Evolutionary conservation across 805 yeast genomes (phyloP).

Genomic region (Candida coleopterorum): DNA sequence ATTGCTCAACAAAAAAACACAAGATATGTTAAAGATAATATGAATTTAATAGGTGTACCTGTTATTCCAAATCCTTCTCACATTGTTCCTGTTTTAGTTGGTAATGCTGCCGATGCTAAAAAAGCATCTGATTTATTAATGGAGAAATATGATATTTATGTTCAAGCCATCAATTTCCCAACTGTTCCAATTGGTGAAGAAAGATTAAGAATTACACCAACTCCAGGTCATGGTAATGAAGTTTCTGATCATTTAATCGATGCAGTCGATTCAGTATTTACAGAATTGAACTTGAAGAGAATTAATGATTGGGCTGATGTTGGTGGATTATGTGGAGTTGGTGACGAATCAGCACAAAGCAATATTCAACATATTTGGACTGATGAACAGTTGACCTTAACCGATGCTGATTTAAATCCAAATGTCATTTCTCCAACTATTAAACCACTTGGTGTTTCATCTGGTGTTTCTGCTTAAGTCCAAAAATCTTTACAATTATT

Average conservation of each 20-base stretch:
- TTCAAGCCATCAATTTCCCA: constrained; percentile 98
- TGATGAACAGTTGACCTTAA: constrained; percentile 63
- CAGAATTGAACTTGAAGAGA: constrained; percentile 67
- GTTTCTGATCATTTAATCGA: constrained; percentile 70
- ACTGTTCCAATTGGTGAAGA: constrained; percentile 96
- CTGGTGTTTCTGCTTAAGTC: constrained; percentile 43
- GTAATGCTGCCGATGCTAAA: constrained; percentile 91
- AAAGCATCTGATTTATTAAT: constrained; percentile 85
- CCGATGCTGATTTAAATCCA: constrained; percentile 58
- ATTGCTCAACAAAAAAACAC: constrained; percentile 81
- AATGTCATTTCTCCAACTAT: constrained; percentile 64
- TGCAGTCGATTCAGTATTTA: constrained; percentile 79
- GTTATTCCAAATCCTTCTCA: constrained; percentile 97
- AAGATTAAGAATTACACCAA: constrained; percentile 96
- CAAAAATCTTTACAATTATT: too few species aligned
- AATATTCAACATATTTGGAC: constrained; percentile 83
- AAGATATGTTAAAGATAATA: constrained; percentile 71
- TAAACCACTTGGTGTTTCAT: constrained; percentile 62
- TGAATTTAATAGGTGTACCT: constrained; percentile 75
- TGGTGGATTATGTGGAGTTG: constrained; percentile 94
- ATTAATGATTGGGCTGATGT: constrained; percentile 67
- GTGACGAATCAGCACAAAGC: constrained; percentile 41
- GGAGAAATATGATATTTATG: constrained; percentile 81
- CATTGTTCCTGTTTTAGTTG: constrained; percentile 91
- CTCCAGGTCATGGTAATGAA: constrained; percentile 88